phyloP scores from a whole-genome alignment of 2,329 filamentous ascomycete species.

The Cladophialophora yegresii region DNA sequence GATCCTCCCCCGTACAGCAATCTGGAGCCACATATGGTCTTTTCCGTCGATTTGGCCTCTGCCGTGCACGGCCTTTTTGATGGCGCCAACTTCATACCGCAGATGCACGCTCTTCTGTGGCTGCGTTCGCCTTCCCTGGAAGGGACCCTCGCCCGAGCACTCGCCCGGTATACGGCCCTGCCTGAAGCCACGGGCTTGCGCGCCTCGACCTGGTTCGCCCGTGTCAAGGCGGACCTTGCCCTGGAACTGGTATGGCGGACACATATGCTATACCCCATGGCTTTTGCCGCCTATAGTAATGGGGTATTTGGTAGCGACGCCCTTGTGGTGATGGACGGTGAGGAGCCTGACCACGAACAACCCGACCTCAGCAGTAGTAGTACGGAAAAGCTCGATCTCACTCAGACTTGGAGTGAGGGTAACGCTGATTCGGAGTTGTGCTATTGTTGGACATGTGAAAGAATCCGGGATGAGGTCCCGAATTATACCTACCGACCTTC shows the following conservation, averaged over 20 bases:
- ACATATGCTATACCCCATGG: slow-evolving; percentile 25
- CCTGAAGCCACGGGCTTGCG: slow-evolving; percentile 3
- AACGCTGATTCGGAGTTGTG: slow-evolving; percentile 5
- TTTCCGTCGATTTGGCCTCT: slow-evolving; percentile 22
- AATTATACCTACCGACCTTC: neutral
- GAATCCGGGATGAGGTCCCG: slow-evolving; percentile 25
- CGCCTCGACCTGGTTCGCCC: neutral
- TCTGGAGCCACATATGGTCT: slow-evolving; percentile 2
- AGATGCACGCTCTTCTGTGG: slow-evolving; percentile 24
- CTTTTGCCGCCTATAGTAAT: slow-evolving; percentile 9
- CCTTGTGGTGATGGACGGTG: neutral
- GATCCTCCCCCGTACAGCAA: slow-evolving; percentile 28
- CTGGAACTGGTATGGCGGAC: slow-evolving; percentile 29
- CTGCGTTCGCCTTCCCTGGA: slow-evolving; percentile 29
- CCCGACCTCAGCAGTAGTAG: neutral
- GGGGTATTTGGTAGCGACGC: slow-evolving; percentile 1
- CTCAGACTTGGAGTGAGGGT: neutral
- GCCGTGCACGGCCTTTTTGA: slow-evolving; percentile 17
- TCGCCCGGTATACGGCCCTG: slow-evolving; percentile 11
- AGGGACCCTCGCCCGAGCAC: slow-evolving; percentile 22
- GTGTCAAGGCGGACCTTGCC: slow-evolving; percentile 3
- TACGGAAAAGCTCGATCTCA: neutral
- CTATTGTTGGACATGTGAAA: slow-evolving; percentile 31
- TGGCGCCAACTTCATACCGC: slow-evolving; percentile 18
- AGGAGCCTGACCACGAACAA: neutral